Conservation (phyloP, 805 yeast genomes). For the Saccharomyces jurei region DNA sequence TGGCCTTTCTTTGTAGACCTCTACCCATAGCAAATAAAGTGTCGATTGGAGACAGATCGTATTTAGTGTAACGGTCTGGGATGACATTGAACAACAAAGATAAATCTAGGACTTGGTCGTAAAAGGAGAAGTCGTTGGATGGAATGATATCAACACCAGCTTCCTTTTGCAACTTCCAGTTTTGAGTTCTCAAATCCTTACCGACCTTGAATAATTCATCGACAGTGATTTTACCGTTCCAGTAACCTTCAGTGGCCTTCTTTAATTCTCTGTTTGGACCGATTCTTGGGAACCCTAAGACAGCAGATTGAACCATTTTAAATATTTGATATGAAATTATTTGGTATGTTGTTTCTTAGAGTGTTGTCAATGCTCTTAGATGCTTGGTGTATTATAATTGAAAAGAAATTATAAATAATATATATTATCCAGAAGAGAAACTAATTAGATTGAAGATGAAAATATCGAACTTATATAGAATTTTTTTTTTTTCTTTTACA, state of each 20-base stretch:
- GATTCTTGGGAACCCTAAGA: conserved; percentile 99
- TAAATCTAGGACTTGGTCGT: conserved; percentile 93
- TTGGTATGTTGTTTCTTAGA: background rate
- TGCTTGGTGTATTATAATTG: no score
- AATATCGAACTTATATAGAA: background rate
- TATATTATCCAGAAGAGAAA: background rate
- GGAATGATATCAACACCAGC: conserved; percentile 97
- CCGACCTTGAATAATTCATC: conserved; percentile 89
- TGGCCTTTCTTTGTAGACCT: conserved; percentile 96
- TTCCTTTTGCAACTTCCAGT: conserved; percentile 96
- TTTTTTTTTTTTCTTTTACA: background rate
- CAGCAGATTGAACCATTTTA: conserved; percentile 90
- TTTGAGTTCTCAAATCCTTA: conserved; percentile 87
- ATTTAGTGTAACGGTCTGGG: conserved; percentile 95
- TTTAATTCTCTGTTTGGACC: conserved; percentile 99
- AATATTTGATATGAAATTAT: background rate
- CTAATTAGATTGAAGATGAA: background rate
- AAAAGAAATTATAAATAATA: background rate
- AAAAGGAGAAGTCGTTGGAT: conserved; percentile 95
- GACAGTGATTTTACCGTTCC: conserved; percentile 85
- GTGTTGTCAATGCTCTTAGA: background rate
- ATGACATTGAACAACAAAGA: conserved; percentile 89
- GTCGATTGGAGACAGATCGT: conserved; percentile 80
- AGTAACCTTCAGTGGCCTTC: conserved; percentile 98
- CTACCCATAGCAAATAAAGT: conserved; percentile 98